Conservation (phyloP, 352 stramenopile species). For the Pythium diclinum region DNA sequence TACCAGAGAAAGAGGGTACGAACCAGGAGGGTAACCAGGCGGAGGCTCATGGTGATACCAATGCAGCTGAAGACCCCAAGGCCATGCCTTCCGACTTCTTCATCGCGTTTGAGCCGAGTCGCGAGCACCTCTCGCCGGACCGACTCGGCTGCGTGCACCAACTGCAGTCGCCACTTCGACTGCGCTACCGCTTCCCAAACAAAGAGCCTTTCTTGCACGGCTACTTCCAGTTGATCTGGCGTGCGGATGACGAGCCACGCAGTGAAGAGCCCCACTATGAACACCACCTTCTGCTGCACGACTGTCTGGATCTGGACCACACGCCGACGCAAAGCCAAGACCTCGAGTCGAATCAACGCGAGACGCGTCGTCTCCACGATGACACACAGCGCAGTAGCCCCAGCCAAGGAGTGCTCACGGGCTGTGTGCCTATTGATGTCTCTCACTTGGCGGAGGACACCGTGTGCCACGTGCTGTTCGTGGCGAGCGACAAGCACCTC, state of each 20-base stretch:
- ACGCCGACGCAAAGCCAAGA: constrained; percentile 9
- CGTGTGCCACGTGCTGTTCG: constrained; percentile 58
- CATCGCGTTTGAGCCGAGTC: constrained; percentile 40
- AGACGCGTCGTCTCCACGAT: constrained; percentile 28
- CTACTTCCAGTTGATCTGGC: constrained; percentile 73
- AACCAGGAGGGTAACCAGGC: not conserved
- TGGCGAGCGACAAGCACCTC: constrained; percentile 53
- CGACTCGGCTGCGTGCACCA: constrained; percentile 44
- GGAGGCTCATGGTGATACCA: not conserved
- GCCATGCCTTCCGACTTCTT: constrained; percentile 26
- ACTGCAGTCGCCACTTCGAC: constrained; percentile 30
- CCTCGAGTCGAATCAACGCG: constrained; percentile 18
- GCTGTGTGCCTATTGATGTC: constrained; percentile 43
- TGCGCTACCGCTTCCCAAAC: constrained; percentile 47
- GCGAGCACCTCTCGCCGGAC: constrained; percentile 35
- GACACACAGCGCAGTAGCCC: not conserved
- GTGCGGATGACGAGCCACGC: constrained; percentile 37
- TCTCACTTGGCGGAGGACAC: constrained; percentile 38
- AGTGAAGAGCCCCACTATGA: constrained; percentile 59
- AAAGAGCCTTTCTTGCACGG: constrained; percentile 42
- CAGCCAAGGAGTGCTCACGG: constrained; percentile 26
- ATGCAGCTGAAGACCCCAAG: not conserved
- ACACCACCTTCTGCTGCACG: constrained; percentile 35
- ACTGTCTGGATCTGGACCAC: constrained; percentile 41
- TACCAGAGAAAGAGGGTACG: not conserved